Conservation (phyloP, 768 basidiomycete species). For the Crepidotus variabilis region DNA sequence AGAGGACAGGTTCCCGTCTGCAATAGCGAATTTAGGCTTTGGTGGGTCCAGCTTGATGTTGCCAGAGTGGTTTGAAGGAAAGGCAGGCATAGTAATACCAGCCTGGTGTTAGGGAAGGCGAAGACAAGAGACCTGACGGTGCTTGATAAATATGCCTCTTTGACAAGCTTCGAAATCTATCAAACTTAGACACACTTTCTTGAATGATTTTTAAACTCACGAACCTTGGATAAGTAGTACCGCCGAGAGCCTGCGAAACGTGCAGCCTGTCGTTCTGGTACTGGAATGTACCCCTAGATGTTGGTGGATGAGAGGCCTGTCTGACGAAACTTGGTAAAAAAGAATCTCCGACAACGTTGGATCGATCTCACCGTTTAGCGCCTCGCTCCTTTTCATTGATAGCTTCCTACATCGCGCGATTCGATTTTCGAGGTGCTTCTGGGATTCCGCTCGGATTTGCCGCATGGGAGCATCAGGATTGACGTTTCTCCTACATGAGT, state of each 20-base stretch:
- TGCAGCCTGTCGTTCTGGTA: no score
- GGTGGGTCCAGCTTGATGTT: constrained; percentile 29
- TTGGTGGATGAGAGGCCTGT: no score
- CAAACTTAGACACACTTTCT: no score
- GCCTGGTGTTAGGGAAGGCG: neutral
- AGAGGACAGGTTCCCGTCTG: constrained; percentile 11
- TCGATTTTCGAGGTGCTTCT: neutral
- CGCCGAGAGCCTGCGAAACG: no score
- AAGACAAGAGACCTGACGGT: neutral
- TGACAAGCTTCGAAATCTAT: neutral
- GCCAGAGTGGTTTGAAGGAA: constrained; percentile 18
- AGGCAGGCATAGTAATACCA: constrained; percentile 14
- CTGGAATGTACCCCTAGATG: no score
- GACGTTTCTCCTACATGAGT: neutral
- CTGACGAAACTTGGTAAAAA: neutral
- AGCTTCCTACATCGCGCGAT: neutral
- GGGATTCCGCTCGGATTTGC: neutral
- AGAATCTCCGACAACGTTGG: neutral
- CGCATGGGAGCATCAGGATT: neutral
- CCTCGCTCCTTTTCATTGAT: neutral
- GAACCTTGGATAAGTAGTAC: no score
- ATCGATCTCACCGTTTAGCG: neutral
- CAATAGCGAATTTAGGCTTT: constrained; percentile 26
- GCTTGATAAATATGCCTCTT: neutral
- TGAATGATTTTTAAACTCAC: no score